A percentile compares a stretch with the other conserved stretches of the same genome.
These are phyloP conservation scores for Rusavskia elegans DNA, from an alignment of 495 filamentous ascomycete genomes.

Conservation along the genomic window DNA sequence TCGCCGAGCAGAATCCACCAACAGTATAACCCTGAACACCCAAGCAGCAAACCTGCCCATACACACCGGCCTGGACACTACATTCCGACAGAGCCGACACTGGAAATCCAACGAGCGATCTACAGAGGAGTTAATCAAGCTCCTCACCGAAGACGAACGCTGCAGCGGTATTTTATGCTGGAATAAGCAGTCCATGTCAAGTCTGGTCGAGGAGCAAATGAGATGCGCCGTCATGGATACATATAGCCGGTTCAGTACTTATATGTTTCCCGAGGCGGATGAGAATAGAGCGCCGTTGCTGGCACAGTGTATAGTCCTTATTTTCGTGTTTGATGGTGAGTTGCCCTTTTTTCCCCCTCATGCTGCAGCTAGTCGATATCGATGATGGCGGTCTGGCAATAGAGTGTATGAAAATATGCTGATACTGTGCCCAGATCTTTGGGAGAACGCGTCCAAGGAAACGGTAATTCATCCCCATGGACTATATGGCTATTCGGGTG, in stretches of 20 bases:
- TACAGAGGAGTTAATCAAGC: neutral
- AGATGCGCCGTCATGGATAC: neutral
- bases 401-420: neutral
- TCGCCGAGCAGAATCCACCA: neutral
- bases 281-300: neutral
- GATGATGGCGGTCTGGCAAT: too few relatives aligned
- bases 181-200: neutral
- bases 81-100: neutral
- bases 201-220: neutral
- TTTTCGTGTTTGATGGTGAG: slow-evolving; percentile 8
- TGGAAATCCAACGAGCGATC: neutral
- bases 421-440: slow-evolving; percentile 1
- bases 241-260: slow-evolving; percentile 1
- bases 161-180: neutral
- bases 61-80: neutral
- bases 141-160: neutral
- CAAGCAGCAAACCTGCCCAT: slow-evolving; percentile 5
- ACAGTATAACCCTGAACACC: slow-evolving; percentile 2
- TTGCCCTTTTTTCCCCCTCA: neutral
- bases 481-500: too few relatives aligned
- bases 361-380: neutral
- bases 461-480: neutral
- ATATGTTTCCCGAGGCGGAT: slow-evolving; percentile 7
- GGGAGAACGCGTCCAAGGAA: slow-evolving; percentile 5
- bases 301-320: slow-evolving; percentile 5